Evolutionary conservation across 805 yeast species (phyloP).

Genomic region (Candida bentonensis): DNA sequence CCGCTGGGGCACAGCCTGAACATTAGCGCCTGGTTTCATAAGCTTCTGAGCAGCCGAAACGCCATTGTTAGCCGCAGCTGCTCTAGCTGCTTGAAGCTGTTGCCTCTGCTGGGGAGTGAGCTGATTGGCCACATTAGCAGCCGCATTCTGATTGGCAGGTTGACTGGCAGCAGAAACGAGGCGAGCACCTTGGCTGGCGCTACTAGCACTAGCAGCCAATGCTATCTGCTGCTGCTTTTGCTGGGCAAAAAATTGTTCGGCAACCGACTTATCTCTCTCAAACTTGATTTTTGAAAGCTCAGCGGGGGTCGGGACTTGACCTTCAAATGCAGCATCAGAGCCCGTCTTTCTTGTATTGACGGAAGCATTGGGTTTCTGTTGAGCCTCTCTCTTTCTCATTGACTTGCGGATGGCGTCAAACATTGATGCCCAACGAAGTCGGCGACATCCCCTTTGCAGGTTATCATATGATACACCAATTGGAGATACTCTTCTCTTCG

Average conservation of each 20-base stretch:
- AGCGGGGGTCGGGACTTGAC: conserved; percentile 59
- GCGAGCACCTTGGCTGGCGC: no score
- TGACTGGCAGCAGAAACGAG: no score
- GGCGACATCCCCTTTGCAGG: conserved; percentile 81
- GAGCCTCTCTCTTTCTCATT: conserved; percentile 77
- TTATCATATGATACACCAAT: conserved; percentile 89
- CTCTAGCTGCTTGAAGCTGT: no score
- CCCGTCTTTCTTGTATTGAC: conserved; percentile 19
- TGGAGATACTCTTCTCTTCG: conserved; percentile 81
- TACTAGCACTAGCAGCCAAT: background rate
- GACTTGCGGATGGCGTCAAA: conserved; percentile 87
- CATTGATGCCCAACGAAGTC: conserved; percentile 93
- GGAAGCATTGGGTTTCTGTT: conserved; percentile 40
- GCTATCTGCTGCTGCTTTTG: conserved; percentile 7
- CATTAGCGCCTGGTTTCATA: no score
- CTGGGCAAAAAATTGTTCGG: conserved; percentile 37
- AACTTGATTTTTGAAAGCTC: conserved; percentile 71
- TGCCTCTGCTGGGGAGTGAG: no score
- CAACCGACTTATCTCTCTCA: conserved; percentile 75
- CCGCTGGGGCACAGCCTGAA: no score
- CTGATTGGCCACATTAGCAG: no score
- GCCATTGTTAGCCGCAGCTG: no score
- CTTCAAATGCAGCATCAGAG: conserved; percentile 6
- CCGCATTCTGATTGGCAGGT: no score
- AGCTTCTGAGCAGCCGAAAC: no score